Evolutionary conservation across 768 basidiomycete species (phyloP), one percentile per base, ranked within the genome.

Genomic region (Vararia minispora): DNA sequence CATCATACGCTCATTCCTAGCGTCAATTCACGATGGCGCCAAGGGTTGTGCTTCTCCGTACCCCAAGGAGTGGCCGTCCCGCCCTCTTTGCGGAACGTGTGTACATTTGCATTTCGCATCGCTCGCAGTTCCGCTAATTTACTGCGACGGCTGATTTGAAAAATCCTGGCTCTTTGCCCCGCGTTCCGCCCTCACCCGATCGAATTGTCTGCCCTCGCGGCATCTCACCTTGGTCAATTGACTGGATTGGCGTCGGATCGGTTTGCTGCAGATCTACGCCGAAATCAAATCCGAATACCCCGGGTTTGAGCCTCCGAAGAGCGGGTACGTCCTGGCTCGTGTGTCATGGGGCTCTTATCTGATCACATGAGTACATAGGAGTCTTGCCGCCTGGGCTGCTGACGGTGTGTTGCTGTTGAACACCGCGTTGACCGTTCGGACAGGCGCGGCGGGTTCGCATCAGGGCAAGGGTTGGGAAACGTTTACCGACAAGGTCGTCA

Each of bases 41-140:
- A 40, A 89, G 86, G 89, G 42, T 65, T 87, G 37, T 76, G 82
- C 61, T 97, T 97, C 61, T 91, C 88, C 11, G 92, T 97, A n/a
- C 79, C 78, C 9, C 66, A 65, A 25, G 88, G 87, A 10, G 68
- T 91, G 18, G 39, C 63, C 17, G 60, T 79, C 12, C 92, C 91
- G 2, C 86, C 88, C 5, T 92, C 88, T 10, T 62, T 95, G 50
- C 69, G 66, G 50, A 94, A 92, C 61, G 83, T 84, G 51, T 54
- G 75, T 48, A 35, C 22, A 27, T 17, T 28, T 27, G 17, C 12
- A 25, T 27, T 20, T 31, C 21, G 29, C 20, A 33, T 33, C 20
- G 16, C 25, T 34, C 35, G 21, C 30, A 47, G 45, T 36, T 47
- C 28, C 34, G 40, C 44, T 39, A n/a, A n/a, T n/a, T n/a, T n/a